Percentiles rank a stretch among this genome's conserved stretches.
These are phyloP conservation scores for Cytospora chrysosperma DNA, from an alignment of 2,329 filamentous ascomycete genomes.

Conservation along the genomic window DNA sequence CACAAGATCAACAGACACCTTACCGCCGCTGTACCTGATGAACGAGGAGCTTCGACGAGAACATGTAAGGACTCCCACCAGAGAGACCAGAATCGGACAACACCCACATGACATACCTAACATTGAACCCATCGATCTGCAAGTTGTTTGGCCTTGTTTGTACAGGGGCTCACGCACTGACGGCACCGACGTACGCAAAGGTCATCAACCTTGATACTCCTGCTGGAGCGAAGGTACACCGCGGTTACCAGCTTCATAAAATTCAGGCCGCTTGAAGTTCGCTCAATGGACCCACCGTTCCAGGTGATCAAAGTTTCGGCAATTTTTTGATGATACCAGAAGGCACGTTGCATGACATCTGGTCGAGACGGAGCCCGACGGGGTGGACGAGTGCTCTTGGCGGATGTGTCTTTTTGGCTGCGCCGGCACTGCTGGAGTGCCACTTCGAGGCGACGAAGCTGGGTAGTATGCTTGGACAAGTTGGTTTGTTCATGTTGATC, in stretches of 20 bases:
- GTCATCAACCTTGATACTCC: constrained; percentile 47
- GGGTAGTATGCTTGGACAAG: constrained; percentile 51
- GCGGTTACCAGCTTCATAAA: constrained; percentile 49
- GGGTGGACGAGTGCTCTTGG: constrained; percentile 53
- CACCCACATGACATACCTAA: constrained; percentile 57
- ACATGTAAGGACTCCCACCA: constrained; percentile 53
- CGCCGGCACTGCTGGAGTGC: constrained; percentile 46
- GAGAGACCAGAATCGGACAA: constrained; percentile 57
- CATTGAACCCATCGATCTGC: constrained; percentile 49
- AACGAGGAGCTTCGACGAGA: constrained; percentile 65
- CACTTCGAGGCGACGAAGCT: constrained; percentile 53
- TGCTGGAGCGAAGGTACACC: constrained; percentile 46
- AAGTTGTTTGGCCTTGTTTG: constrained; percentile 51
- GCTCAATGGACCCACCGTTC: constrained; percentile 47
- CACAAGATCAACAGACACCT: constrained; percentile 63
- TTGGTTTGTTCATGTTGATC: constrained; percentile 56
- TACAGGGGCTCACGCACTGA: constrained; percentile 49
- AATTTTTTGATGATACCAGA: constrained; percentile 55
- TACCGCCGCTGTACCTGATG: constrained; percentile 59
- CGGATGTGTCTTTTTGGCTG: constrained; percentile 50
- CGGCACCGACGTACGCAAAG: constrained; percentile 47
- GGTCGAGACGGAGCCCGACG: constrained; percentile 40
- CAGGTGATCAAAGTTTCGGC: constrained; percentile 54
- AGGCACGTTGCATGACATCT: constrained; percentile 55
- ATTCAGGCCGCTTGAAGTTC: constrained; percentile 47